Evolutionary conservation across 768 basidiomycete genomes (phyloP).

Genomic region (Melanogaster broomeanus): DNA sequence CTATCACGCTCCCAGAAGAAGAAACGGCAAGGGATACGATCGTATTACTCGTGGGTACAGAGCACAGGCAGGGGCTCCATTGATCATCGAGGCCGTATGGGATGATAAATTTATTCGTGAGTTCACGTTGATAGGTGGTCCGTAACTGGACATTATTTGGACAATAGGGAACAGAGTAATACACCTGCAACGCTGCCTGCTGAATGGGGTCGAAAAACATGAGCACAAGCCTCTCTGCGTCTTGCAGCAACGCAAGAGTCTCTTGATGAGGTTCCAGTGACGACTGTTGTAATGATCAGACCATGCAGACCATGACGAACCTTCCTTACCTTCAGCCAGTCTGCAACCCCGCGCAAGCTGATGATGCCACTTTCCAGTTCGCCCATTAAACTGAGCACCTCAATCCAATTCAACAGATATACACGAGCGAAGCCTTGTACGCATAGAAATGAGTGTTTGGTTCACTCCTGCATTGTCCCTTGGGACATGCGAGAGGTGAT

Average conservation of each 20-base stretch:
- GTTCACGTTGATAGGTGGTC: constrained; percentile 5
- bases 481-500: constrained; percentile 14
- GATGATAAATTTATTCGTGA: constrained; percentile 13
- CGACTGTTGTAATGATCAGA: constrained; percentile 5
- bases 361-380: constrained; percentile 14
- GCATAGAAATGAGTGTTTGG: constrained; percentile 2
- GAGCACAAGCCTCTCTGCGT: constrained; percentile 19
- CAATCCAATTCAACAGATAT: constrained; percentile 18
- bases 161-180: constrained; percentile 11
- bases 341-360: constrained; percentile 8
- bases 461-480: constrained; percentile 4
- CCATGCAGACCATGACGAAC: neutral
- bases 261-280: constrained; percentile 8
- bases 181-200: constrained; percentile 19
- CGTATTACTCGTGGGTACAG: constrained; percentile 4
- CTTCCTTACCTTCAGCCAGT: constrained; percentile 16
- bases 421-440: constrained; percentile 11
- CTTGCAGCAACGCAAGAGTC: constrained; percentile 9
- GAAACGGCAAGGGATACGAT: constrained; percentile 17
- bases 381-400: constrained; percentile 19
- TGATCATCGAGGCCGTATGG: constrained; percentile 7
- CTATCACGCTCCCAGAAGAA: constrained; percentile 17
- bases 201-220: constrained; percentile 21
- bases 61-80: constrained; percentile 16
- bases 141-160: constrained; percentile 11